Base-by-base conservation (phyloP, 768 basidiomycete genomes). In the Chalciporus piperatus region DNA sequence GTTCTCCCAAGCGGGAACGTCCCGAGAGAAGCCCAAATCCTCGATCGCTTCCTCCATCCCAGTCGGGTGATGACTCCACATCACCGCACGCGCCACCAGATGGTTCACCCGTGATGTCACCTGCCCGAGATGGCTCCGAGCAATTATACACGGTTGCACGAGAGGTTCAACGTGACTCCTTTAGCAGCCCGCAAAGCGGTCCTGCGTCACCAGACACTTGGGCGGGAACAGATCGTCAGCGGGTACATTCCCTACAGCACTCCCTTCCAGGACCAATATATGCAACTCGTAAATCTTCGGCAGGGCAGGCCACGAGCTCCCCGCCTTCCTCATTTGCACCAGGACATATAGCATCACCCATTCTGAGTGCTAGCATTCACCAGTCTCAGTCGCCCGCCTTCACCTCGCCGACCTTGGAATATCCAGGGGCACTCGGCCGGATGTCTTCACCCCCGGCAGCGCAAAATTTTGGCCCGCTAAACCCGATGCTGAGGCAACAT, bases 321-420 rank as follows among this genome's bases (percentile, higher is more conserved):
- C 56, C 56, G 14, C 70, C 73, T 35, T 68, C 75, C 28, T 67
- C 73, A 35, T 70, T 71, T 49, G 61, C 54, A 41, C 72, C 75
- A 16, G 70, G 70, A 37, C 68, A 70, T 49, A 52, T 67, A 14
- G 54, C 74, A 19, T 69, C 73, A n/a, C 72, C 76, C 28, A 41
- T 63, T 13, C 69, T 78, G 55, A 74, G 70, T 59, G 59, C 69
- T 9, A 72, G 73, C 41, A 69, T 52, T 58, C 65, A 45, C 61
- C 64, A 46, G 41, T 51, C 48, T 41, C 64, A 46, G 41, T 61
- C 55, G 51, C 65, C 54, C 33, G 68, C 40, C 64, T 59, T 50
- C 57, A 51, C 45, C 45, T 41, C 37, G 12, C 56, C 52, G 57
- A 63, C 41, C 50, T 64, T 46, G 42, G 65, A 60, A 14, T 60